Evolutionary conservation across 805 yeast species (phyloP).

Genomic region (Wickerhamiella cacticola): DNA sequence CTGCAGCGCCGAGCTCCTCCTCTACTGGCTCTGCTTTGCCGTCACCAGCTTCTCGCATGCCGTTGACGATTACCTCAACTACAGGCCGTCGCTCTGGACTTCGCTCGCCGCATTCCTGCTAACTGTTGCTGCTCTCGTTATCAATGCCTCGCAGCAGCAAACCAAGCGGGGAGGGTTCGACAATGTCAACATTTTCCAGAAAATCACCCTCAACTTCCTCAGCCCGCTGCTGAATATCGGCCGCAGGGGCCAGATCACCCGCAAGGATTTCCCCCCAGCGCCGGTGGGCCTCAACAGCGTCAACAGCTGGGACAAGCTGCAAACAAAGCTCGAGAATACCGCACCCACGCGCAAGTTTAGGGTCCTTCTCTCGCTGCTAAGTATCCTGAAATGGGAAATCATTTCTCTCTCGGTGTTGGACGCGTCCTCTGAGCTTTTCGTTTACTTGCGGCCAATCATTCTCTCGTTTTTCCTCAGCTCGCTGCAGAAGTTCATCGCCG

Average conservation of each 20-base stretch:
- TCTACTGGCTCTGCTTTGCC: conserved; percentile 20
- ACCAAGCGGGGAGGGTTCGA: conserved; percentile 15
- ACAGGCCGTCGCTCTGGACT: background rate
- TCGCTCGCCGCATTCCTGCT: conserved; percentile 6
- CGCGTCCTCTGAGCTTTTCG: conserved; percentile 11
- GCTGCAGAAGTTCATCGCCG: conserved; percentile 14
- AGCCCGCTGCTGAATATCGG: conserved; percentile 16
- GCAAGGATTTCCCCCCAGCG: conserved; percentile 20
- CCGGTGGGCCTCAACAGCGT: conserved; percentile 20
- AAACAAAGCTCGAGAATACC: conserved; percentile 7
- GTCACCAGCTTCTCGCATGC: conserved; percentile 16
- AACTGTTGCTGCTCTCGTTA: conserved; percentile 8
- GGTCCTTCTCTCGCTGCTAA: conserved; percentile 15
- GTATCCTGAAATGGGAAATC: conserved; percentile 8
- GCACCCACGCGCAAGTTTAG: conserved; percentile 14
- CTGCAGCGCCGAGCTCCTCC: conserved; percentile 18
- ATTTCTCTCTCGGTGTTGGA: conserved; percentile 14
- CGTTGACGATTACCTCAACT: conserved; percentile 14
- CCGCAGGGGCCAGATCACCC: conserved; percentile 11
- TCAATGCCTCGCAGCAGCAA: conserved; percentile 14
- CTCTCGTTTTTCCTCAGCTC: conserved; percentile 19
- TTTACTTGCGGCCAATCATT: conserved; percentile 17
- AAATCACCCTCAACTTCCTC: conserved; percentile 18
- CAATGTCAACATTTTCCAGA: conserved; percentile 18
- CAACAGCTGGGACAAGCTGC: conserved; percentile 14